A percentile compares a stretch with the other conserved stretches of the same genome.
Evolutionary conservation across 106 monocot species (phyloP).

Genomic region (Alisma plantagoaquatica): DNA sequence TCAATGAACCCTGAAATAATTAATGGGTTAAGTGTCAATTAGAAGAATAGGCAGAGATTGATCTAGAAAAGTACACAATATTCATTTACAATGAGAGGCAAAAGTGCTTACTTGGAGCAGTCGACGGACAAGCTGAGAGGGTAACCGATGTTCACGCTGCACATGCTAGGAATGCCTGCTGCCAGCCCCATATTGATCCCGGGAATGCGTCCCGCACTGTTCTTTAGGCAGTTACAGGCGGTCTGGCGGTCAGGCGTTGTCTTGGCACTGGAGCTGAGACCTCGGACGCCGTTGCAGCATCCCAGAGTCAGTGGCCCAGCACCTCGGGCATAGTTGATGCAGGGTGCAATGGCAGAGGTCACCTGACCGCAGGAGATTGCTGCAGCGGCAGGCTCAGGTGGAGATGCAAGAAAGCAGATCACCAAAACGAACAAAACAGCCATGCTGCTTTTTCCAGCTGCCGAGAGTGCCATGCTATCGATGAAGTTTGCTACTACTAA

Average conservation of each 20-base stretch:
- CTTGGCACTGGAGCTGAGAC: not conserved
- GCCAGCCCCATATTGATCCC: not conserved
- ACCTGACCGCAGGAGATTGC: not conserved
- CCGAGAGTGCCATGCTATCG: too few relatives aligned
- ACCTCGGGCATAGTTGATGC: not conserved
- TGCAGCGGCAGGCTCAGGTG: not conserved
- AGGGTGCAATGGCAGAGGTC: not conserved
- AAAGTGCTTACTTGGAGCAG: constrained; percentile 6
- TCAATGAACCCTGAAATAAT: too few relatives aligned
- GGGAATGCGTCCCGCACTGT: not conserved
- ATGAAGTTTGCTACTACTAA: too few relatives aligned
- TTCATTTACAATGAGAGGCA: too few relatives aligned
- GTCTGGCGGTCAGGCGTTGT: not conserved
- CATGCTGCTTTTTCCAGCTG: too few relatives aligned
- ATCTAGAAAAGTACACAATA: too few relatives aligned
- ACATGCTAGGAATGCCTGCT: not conserved
- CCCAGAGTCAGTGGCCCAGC: not conserved
- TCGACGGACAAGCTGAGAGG: not conserved
- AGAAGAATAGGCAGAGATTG: too few relatives aligned
- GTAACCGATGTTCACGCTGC: not conserved
- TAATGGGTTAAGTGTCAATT: too few relatives aligned
- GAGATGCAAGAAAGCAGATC: not conserved
- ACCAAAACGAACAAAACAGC: not conserved
- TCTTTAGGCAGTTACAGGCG: constrained; percentile 5
- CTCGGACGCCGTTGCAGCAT: not conserved